phyloP scores from a whole-genome alignment of 2,329 filamentous ascomycete genomes.

The Xylariaceae sp. region DNA sequence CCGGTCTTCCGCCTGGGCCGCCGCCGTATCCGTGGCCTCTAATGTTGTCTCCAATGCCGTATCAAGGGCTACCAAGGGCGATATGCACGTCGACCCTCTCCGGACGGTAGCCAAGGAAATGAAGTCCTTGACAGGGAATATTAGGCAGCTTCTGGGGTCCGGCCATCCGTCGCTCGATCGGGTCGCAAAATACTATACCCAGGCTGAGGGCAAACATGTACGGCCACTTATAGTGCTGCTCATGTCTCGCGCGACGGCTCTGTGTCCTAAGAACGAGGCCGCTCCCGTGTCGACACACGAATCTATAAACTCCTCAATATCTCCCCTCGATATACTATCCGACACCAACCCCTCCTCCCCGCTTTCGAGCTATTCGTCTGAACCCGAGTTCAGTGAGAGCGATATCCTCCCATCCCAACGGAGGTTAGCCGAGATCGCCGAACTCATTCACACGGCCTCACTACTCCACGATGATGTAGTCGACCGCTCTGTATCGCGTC shows the following conservation, averaged over 20 bases:
- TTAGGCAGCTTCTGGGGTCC: constrained; percentile 85
- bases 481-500: constrained; percentile 80
- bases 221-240: constrained; percentile 89
- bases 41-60: constrained; percentile 66
- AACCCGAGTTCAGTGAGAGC: constrained; percentile 44
- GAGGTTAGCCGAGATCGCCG: constrained; percentile 90
- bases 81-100: constrained; percentile 78
- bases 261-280: constrained; percentile 55
- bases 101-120: constrained; percentile 91
- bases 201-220: constrained; percentile 93
- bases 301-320: constrained; percentile 50
- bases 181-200: constrained; percentile 96
- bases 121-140: constrained; percentile 91
- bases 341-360: constrained; percentile 74
- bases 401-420: constrained; percentile 90
- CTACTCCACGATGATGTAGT: constrained; percentile 98
- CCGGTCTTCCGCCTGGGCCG: constrained; percentile 63
- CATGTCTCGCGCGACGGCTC: constrained; percentile 90
- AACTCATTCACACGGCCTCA: constrained; percentile 94
- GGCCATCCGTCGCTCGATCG: constrained; percentile 92
- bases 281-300: constrained; percentile 38
- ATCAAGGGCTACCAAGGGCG: constrained; percentile 54
- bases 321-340: constrained; percentile 55
- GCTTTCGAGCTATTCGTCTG: constrained; percentile 43
- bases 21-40: constrained; percentile 64